Percentiles rank a stretch among this genome's conserved stretches.
phyloP scores from a whole-genome alignment of 331 rosid genomes.

The Prunus yedoensis region DNA sequence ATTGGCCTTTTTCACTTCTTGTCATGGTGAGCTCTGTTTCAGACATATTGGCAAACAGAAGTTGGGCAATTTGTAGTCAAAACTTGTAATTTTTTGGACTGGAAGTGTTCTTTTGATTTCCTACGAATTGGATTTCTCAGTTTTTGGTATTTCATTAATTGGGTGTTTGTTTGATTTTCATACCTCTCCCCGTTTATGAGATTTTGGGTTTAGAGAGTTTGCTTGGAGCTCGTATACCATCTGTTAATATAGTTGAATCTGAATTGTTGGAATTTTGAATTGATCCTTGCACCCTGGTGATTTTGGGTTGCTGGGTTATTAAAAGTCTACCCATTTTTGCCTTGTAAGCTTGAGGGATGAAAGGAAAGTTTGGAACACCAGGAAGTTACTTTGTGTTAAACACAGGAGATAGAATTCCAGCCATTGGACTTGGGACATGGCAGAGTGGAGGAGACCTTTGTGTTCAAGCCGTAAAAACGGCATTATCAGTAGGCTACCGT shows the following conservation, averaged over 20 bases:
- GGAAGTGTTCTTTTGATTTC: slow-evolving; percentile 13
- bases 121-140: slow-evolving; percentile 3
- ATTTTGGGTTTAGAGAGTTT: slow-evolving; percentile 14
- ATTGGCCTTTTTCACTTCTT: slow-evolving; percentile 8
- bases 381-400: slow-evolving; percentile 42
- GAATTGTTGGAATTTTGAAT: slow-evolving; percentile 10
- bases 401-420: slow-evolving; percentile 48
- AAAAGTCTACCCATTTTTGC: neutral
- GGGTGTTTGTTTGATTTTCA: slow-evolving; percentile 20
- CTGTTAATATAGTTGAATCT: neutral
- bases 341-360: slow-evolving; percentile 26
- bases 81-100: slow-evolving; percentile 3
- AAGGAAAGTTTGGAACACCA: slow-evolving; percentile 36
- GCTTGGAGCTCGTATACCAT: neutral
- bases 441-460: slow-evolving; percentile 52
- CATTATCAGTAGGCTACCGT: slow-evolving; percentile 44
- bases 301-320: slow-evolving; percentile 21
- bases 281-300: neutral
- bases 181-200: slow-evolving; percentile 1
- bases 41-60: slow-evolving; percentile 1
- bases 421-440: slow-evolving; percentile 56
- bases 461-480: slow-evolving; percentile 48
- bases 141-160: neutral
- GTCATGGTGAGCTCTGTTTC: neutral
- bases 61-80: slow-evolving; percentile 15